These are phyloP conservation scores for Colletotrichum limetticola DNA, from an alignment of 2,329 filamentous ascomycete genomes.

Conservation along the genomic window DNA sequence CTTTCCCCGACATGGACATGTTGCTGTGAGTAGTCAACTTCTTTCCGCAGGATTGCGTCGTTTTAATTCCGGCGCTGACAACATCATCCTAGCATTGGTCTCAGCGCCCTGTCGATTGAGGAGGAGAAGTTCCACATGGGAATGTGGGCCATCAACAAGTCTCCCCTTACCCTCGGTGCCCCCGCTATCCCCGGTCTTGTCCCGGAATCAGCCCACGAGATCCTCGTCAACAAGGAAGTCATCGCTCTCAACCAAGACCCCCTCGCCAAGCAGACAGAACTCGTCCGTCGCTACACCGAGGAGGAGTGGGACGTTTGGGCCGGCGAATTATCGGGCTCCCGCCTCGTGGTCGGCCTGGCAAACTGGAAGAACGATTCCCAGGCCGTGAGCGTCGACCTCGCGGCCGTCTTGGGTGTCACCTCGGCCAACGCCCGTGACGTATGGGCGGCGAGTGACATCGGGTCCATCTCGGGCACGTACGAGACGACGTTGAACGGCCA, in stretches of 20 bases:
- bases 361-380: conserved; percentile 61
- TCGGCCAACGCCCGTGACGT: conserved; percentile 51
- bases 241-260: conserved; percentile 69
- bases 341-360: conserved; percentile 56
- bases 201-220: conserved; percentile 50
- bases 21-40: conserved; percentile 48
- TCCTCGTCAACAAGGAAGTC: conserved; percentile 62
- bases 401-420: conserved; percentile 48
- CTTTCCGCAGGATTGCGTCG: too few relatives aligned
- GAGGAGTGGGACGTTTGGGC: conserved; percentile 63
- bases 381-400: conserved; percentile 53
- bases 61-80: neutral
- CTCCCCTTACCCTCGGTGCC: conserved; percentile 59
- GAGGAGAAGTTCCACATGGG: conserved; percentile 65
- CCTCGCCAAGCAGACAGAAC: conserved; percentile 60
- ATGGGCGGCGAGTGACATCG: conserved; percentile 49
- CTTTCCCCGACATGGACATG: conserved; percentile 65
- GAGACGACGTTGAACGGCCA: conserved; percentile 48
- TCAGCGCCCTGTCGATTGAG: conserved; percentile 53
- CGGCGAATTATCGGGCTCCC: conserved; percentile 54
- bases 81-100: conserved; percentile 51
- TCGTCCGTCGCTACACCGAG: conserved; percentile 59
- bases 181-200: conserved; percentile 52
- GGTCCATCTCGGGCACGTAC: conserved; percentile 45
- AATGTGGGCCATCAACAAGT: conserved; percentile 64